These are phyloP conservation scores for Choanephora cucurbitarum DNA, from an alignment of 371 early-diverging fungal species.

Conservation along the genomic window DNA sequence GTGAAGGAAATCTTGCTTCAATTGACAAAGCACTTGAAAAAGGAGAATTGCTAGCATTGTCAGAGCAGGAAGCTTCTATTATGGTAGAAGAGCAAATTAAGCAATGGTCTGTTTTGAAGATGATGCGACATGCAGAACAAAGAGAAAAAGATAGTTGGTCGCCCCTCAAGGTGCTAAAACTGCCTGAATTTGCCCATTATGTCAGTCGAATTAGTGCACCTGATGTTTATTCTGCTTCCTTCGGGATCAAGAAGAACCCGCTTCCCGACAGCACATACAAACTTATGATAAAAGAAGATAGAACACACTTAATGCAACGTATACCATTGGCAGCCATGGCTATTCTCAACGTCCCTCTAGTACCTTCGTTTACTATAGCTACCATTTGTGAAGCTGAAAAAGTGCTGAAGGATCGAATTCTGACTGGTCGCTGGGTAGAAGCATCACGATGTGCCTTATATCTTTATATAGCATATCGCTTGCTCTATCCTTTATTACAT, in stretches of 20 bases:
- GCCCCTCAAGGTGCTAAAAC: slow-evolving; percentile 25
- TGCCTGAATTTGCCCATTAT: slow-evolving; percentile 38
- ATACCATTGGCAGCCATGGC: slow-evolving; percentile 17
- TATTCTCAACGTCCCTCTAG: slow-evolving; percentile 25
- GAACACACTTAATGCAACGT: slow-evolving; percentile 10
- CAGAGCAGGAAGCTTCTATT: slow-evolving; percentile 5
- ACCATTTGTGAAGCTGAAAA: slow-evolving; percentile 31
- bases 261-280: slow-evolving; percentile 4
- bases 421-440: slow-evolving; percentile 44
- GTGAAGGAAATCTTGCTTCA: slow-evolving; percentile 19
- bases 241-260: slow-evolving; percentile 5
- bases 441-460: slow-evolving; percentile 59
- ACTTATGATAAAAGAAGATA: slow-evolving; percentile 7
- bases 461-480: slow-evolving; percentile 65
- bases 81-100: slow-evolving; percentile 21
- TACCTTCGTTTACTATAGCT: slow-evolving; percentile 30
- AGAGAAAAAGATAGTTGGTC: slow-evolving; percentile 21
- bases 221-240: slow-evolving; percentile 25
- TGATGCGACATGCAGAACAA: slow-evolving; percentile 19
- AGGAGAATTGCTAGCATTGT: slow-evolving; percentile 9
- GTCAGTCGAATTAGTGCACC: slow-evolving; percentile 35
- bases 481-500: slow-evolving; percentile 71
- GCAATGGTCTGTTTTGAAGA: slow-evolving; percentile 39
- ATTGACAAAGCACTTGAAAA: slow-evolving; percentile 19
- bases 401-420: slow-evolving; percentile 24